Evolutionary conservation across 2,329 filamentous ascomycete species (phyloP).

Genomic region (Byssoonygena ceratinophila): DNA sequence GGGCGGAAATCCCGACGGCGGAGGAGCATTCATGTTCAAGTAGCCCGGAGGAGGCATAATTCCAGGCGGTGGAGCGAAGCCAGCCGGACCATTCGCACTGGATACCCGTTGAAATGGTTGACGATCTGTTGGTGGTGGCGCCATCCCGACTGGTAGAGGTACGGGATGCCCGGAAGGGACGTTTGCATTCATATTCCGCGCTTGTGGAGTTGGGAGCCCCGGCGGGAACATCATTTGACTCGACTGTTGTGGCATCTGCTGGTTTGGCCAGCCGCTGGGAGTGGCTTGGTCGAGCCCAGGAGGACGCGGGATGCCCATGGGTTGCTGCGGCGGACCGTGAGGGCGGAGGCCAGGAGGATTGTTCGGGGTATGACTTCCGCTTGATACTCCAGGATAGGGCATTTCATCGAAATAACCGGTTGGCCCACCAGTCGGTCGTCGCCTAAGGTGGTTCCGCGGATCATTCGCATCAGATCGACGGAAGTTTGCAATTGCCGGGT

Average conservation of each 20-base stretch:
- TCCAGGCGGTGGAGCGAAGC: slow-evolving; percentile 31
- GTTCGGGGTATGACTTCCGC: slow-evolving; percentile 27
- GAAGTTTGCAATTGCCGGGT: slow-evolving; percentile 36
- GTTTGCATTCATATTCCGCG: slow-evolving; percentile 30
- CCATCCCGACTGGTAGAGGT: slow-evolving; percentile 28
- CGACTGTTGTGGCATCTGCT: slow-evolving; percentile 26
- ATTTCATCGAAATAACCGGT: slow-evolving; percentile 36
- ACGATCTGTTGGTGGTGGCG: slow-evolving; percentile 28
- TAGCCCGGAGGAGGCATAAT: slow-evolving; percentile 40
- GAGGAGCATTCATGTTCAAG: slow-evolving; percentile 32
- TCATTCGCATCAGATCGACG: slow-evolving; percentile 28
- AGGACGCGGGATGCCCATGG: slow-evolving; percentile 35
- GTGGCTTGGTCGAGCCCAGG: slow-evolving; percentile 37
- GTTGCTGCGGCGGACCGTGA: slow-evolving; percentile 26
- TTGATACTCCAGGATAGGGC: slow-evolving; percentile 24
- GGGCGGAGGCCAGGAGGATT: slow-evolving; percentile 29
- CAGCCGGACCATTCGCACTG: slow-evolving; percentile 22
- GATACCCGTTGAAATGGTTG: slow-evolving; percentile 29
- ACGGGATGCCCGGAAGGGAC: slow-evolving; percentile 28
- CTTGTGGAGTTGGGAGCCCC: slow-evolving; percentile 29
- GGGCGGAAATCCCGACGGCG: slow-evolving; percentile 29
- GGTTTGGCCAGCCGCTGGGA: slow-evolving; percentile 32
- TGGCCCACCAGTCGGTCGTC: slow-evolving; percentile 30
- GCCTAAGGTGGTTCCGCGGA: slow-evolving; percentile 27
- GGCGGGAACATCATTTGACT: slow-evolving; percentile 31